phyloP scores from a whole-genome alignment of 2,329 filamentous ascomycete genomes.

The Lachnellula willkommii region DNA sequence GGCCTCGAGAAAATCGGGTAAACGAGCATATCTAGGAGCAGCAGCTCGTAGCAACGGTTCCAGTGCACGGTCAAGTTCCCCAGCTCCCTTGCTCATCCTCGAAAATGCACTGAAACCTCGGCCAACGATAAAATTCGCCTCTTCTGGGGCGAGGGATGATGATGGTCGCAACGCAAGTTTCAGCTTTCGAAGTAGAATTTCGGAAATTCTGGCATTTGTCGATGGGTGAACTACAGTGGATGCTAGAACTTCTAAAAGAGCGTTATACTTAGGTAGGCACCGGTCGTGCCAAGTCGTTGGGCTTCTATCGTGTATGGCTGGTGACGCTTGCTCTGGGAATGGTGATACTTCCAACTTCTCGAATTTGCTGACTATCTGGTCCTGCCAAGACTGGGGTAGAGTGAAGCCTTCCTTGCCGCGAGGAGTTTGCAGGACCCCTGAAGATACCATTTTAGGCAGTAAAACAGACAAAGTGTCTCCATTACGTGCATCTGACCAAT shows the following conservation, averaged over 20 bases:
- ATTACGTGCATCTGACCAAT: conserved; percentile 63
- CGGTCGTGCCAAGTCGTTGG: conserved; percentile 56
- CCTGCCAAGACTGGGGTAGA: conserved; percentile 65
- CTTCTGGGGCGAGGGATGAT: conserved; percentile 52
- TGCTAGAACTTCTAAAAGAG: conserved; percentile 58
- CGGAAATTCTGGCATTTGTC: conserved; percentile 59
- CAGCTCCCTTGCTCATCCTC: conserved; percentile 56
- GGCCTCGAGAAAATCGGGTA: conserved; percentile 61
- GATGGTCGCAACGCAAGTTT: conserved; percentile 59
- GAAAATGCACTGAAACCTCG: conserved; percentile 71
- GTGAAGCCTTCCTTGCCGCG: conserved; percentile 49
- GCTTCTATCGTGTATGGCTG: conserved; percentile 50
- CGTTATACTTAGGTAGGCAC: conserved; percentile 63
- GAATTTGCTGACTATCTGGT: conserved; percentile 66
- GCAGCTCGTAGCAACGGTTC: conserved; percentile 61
- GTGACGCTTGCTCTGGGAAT: conserved; percentile 56
- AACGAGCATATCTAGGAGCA: conserved; percentile 60
- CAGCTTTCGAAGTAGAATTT: conserved; percentile 60
- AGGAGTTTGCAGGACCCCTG: conserved; percentile 48
- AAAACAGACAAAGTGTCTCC: conserved; percentile 66
- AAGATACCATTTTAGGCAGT: conserved; percentile 58
- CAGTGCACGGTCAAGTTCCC: conserved; percentile 53
- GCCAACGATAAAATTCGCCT: conserved; percentile 68
- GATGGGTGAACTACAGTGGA: conserved; percentile 60
- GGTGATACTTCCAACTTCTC: conserved; percentile 58